phyloP scores from a whole-genome alignment of 2,329 filamentous ascomycete genomes.

The Fusarium secorum region DNA sequence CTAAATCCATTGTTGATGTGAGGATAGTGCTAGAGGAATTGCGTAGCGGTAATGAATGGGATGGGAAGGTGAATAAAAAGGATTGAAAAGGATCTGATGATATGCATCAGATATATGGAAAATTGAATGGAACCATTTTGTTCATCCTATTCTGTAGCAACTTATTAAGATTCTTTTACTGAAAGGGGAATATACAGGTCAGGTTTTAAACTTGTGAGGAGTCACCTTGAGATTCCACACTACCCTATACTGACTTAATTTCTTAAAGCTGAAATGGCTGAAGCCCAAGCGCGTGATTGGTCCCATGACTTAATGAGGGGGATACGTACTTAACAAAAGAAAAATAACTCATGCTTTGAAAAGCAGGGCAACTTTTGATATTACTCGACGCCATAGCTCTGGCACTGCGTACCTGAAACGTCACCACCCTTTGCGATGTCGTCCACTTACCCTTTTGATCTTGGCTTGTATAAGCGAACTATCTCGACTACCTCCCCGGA shows the following conservation, averaged over 20 bases:
- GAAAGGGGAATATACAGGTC: no score
- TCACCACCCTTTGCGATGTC: neutral
- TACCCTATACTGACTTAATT: neutral
- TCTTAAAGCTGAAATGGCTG: no score
- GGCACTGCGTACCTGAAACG: neutral
- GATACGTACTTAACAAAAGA: neutral
- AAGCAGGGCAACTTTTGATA: neutral
- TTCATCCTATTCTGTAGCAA: no score
- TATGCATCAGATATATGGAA: no score
- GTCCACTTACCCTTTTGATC: neutral
- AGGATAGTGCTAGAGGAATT: no score
- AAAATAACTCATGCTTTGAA: neutral
- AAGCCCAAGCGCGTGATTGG: neutral
- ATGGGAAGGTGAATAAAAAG: no score
- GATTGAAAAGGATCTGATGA: no score
- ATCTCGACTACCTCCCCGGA: conserved; percentile 8
- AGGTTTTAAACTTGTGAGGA: no score
- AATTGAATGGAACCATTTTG: no score
- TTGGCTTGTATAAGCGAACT: conserved; percentile 13
- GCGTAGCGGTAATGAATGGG: neutral
- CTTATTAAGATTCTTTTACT: no score
- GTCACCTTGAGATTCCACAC: neutral
- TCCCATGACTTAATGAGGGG: neutral
- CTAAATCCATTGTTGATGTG: neutral
- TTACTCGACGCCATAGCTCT: neutral